phyloP scores from a whole-genome alignment of 768 basidiomycete species.

The Suillus luteus region DNA sequence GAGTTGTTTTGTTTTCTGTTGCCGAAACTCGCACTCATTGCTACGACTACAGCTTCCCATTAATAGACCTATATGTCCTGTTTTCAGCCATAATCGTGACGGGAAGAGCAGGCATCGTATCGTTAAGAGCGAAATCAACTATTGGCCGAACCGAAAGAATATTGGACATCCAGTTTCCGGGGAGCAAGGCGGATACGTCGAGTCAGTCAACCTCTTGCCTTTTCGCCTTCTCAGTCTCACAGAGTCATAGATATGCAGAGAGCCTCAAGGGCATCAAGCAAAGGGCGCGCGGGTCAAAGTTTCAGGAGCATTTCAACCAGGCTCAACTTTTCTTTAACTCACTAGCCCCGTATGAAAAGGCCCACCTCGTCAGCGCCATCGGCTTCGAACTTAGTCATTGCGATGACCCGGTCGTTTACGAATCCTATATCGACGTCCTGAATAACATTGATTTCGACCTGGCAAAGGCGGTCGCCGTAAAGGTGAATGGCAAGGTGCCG shows the following conservation, averaged over 20 bases:
- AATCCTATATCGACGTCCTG: slow-evolving; percentile 64
- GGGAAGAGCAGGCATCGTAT: slow-evolving; percentile 61
- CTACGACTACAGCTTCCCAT: slow-evolving; percentile 63
- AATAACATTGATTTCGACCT: slow-evolving; percentile 76
- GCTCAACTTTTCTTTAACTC: slow-evolving; percentile 86
- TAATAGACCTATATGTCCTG: slow-evolving; percentile 77
- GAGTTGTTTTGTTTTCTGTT: slow-evolving; percentile 10
- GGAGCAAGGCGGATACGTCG: slow-evolving; percentile 57
- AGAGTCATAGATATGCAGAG: slow-evolving; percentile 43
- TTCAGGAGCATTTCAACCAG: slow-evolving; percentile 76
- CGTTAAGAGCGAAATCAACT: slow-evolving; percentile 62
- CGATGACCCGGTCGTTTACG: slow-evolving; percentile 72
- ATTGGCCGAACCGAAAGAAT: slow-evolving; percentile 78
- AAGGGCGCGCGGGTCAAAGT: slow-evolving; percentile 69
- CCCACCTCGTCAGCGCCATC: slow-evolving; percentile 69
- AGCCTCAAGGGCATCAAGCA: slow-evolving; percentile 56
- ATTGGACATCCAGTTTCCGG: slow-evolving; percentile 49
- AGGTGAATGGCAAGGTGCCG: slow-evolving; percentile 63
- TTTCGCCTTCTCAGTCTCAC: slow-evolving; percentile 19
- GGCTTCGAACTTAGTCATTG: slow-evolving; percentile 86
- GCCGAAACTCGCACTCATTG: background rate
- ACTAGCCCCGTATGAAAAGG: slow-evolving; percentile 63
- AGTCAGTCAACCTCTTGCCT: slow-evolving; percentile 38
- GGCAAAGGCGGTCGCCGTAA: slow-evolving; percentile 65
- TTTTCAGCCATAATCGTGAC: slow-evolving; percentile 69